Evolutionary conservation across 345 rosid genomes (phyloP).

Genomic region (Populus euphratica): DNA sequence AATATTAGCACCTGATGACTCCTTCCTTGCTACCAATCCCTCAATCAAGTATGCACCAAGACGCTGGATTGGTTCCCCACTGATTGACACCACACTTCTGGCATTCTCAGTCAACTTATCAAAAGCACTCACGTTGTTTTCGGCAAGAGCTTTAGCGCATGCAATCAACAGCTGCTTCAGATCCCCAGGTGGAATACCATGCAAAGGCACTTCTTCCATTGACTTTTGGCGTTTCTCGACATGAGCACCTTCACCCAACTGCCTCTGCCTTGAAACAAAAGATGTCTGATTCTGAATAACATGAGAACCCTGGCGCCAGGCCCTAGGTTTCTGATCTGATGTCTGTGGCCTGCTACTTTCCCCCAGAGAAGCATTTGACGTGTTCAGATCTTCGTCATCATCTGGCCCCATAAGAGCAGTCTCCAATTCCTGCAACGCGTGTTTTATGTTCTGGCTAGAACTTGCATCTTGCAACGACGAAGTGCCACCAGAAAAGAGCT

Average conservation of each 20-base stretch:
- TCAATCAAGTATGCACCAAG: conserved; percentile 71
- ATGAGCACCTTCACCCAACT: conserved; percentile 23
- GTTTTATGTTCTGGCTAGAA: conserved; percentile 35
- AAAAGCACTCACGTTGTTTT: conserved; percentile 39
- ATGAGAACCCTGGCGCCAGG: conserved; percentile 30
- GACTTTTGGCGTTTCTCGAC: conserved; percentile 36
- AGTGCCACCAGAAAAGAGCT: conserved; percentile 20
- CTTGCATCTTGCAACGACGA: conserved; percentile 27
- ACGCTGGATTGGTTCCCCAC: conserved; percentile 61
- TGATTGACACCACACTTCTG: conserved; percentile 42
- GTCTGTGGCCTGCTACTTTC: conserved; percentile 26
- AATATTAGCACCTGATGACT: conserved; percentile 44
- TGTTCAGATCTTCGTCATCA: conserved; percentile 30
- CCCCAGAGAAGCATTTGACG: conserved; percentile 15
- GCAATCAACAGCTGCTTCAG: conserved; percentile 53
- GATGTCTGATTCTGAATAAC: conserved; percentile 36
- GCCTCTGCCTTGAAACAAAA: conserved; percentile 24
- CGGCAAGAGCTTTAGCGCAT: conserved; percentile 54
- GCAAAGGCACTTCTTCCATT: conserved; percentile 19
- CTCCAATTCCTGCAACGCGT: conserved; percentile 43
- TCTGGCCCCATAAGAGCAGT: conserved; percentile 53
- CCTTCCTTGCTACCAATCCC: conserved; percentile 61
- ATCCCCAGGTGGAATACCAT: conserved; percentile 29
- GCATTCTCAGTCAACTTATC: conserved; percentile 44
- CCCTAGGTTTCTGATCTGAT: conserved; percentile 31